phyloP scores from a whole-genome alignment of 257 asterid genomes.

The Solanum chilense region DNA sequence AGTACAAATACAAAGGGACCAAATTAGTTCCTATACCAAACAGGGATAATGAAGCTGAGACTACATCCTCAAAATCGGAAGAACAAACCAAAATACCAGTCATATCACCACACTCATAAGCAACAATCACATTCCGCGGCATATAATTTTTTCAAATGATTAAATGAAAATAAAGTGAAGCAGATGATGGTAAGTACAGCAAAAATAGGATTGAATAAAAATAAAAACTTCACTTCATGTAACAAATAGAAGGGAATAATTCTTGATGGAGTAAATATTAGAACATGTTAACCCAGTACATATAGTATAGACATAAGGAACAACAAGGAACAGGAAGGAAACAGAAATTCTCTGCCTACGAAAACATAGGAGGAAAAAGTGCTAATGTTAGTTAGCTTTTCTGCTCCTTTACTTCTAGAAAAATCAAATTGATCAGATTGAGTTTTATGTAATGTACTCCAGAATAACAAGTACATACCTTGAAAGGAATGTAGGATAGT shows the following conservation, averaged over 20 bases:
- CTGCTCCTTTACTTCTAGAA: neutral
- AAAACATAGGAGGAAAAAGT: neutral
- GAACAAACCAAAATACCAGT: neutral
- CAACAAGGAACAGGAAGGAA: neutral
- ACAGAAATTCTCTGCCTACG: neutral
- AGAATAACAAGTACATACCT: conserved; percentile 29
- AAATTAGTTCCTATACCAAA: neutral
- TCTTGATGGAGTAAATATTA: neutral
- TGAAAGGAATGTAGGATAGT: conserved; percentile 65
- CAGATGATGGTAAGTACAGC: neutral
- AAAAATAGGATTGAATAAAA: neutral
- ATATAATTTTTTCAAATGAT: neutral
- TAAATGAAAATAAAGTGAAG: neutral
- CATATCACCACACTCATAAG: neutral
- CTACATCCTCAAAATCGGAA: neutral
- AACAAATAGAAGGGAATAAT: neutral
- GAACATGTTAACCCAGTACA: neutral
- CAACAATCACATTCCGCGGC: neutral
- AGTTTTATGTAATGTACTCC: neutral
- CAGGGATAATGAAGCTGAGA: neutral
- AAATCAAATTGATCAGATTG: neutral
- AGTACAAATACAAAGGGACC: neutral
- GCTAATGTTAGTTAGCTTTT: neutral
- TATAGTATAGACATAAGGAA: neutral
- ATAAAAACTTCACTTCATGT: neutral